Base-by-base conservation (phyloP, 2,329 filamentous ascomycete genomes). In the Neophaeococcomyces aloes region DNA sequence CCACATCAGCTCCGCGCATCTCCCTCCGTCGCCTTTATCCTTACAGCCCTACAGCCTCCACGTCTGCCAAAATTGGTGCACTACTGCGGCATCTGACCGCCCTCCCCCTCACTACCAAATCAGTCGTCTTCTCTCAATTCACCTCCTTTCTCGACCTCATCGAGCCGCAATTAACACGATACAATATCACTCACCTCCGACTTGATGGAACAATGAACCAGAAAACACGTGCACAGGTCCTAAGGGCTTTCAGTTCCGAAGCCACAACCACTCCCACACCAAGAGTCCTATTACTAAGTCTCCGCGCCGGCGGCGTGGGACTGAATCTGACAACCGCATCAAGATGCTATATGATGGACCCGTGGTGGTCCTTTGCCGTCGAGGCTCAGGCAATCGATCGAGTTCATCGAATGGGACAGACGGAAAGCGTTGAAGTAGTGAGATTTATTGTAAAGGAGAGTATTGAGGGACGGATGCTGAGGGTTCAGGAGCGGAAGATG, bases 301-400 rank as follows among this genome's bases (percentile, higher is more conserved):
- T 98, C 44, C 76, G 86, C 15, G 91, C 93, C 0, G 91, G 93
- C 3, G 93, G 91, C 18, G 91, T 98, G 0, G 91, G 91, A 0
- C 70, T 98, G 33, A 98, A 98, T 59, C 65, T 98, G 48, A 96
- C 89, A 0, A 81, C 80, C 53, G 91, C 91, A 4, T 86, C 81
- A 51, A 72, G 85, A 42, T 93, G 98, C 4, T 98, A 83, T 67
- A 93, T 98, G 84, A 96, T 98, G 91, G 91, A 98, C 63, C 91
- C 91, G 0, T 98, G 91, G 91, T 98, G 91, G 91, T 93, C 85
- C 59, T 98, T 89, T 63, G 88, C 91, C 0, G 81, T 96, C 10
- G 91, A 98, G 65, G 86, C 88, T 4, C 91, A 98, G 64, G 91
- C 91, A 7, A 96, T 98, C 57, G 91, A 98, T 66, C 85, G 91